Base-by-base conservation (phyloP, 1,284 basidiomycete genomes). In the Trichosporon inkin region DNA sequence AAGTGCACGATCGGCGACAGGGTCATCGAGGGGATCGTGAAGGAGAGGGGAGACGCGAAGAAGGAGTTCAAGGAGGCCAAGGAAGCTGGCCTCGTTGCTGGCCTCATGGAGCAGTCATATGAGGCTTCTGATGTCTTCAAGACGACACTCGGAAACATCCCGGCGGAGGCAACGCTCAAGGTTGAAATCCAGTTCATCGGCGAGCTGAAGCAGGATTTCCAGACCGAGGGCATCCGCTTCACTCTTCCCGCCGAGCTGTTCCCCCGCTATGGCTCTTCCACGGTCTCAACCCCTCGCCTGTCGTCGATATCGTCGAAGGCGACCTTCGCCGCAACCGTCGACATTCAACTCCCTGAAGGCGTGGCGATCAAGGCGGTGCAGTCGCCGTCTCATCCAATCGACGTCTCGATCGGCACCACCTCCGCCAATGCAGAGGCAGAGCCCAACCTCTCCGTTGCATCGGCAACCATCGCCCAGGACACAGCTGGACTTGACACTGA, bases 21-120 rank as follows among this genome's bases (percentile, higher is more conserved):
- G 0, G 60, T 77, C 3, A 71, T 86, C 11, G 61, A 72, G n/a
- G 85, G 84, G 1, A 67, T 81, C 10, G 81, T 79, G 11, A 83
- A 83, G 65, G 83, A 85, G 61, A 82, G 79, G 53, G 71, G 73
- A 2, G 66, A 76, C 54, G 86, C 85, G 0, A 68, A 71, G 14
- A 66, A 76, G 52, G 75, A 79, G 20, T 83, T 81, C 49, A 74
- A 80, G 39, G 68, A 70, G 20, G 84, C 83, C 1, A 49, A 81
- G 1, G 66, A 71, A 2, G 69, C 77, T 13, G 83, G 82, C 1
- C 77, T 77, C 61, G 65, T 72, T 3, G 77, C 83, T 0, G 83
- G 80, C 0, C 68, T 86, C 38, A 68, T 69, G 16, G 63, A 66
- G 22, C 68, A 72, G 61, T 55, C 58, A 1, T 36, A 44, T 11